Conservation (phyloP, 306 rosid species). For the Pterocarpus macrocarpus region DNA sequence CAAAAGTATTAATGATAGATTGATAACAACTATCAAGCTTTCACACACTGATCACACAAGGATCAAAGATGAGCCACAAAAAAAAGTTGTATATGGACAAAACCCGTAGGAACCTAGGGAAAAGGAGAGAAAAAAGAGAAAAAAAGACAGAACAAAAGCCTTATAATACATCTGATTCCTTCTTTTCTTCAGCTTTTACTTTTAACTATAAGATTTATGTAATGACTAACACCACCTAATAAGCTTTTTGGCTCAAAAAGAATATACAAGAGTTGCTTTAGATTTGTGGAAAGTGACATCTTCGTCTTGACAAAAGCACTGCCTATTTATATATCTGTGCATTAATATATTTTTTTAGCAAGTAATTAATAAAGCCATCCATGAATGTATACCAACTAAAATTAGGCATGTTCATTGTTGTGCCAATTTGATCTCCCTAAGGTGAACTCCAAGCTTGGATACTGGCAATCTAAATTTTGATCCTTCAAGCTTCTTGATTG, state of each 20-base stretch:
- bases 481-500: slow-evolving; percentile 57
- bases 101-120: slow-evolving; percentile 46
- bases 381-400: slow-evolving; percentile 20
- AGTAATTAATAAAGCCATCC: slow-evolving; percentile 34
- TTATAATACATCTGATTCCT: slow-evolving; percentile 64
- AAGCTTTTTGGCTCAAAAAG: slow-evolving; percentile 59
- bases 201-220: slow-evolving; percentile 55
- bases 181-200: slow-evolving; percentile 63
- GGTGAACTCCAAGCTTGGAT: slow-evolving; percentile 78
- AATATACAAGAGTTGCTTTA: slow-evolving; percentile 65
- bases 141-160: slow-evolving; percentile 43
- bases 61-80: slow-evolving; percentile 30
- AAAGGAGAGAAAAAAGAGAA: slow-evolving; percentile 6
- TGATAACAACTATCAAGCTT: slow-evolving; percentile 48
- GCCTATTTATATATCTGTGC: slow-evolving; percentile 49
- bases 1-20: slow-evolving; percentile 45
- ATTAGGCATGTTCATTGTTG: slow-evolving; percentile 54
- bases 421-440: slow-evolving; percentile 70
- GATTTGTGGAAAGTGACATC: slow-evolving; percentile 55
- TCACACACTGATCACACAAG: slow-evolving; percentile 54
- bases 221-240: slow-evolving; percentile 57
- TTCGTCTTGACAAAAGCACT: slow-evolving; percentile 54
- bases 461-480: slow-evolving; percentile 52
- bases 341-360: slow-evolving; percentile 13
- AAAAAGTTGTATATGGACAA: slow-evolving; percentile 43